These are phyloP conservation scores for Mycena kentingensis DNA, from an alignment of 768 basidiomycete species.

Conservation along the genomic window DNA sequence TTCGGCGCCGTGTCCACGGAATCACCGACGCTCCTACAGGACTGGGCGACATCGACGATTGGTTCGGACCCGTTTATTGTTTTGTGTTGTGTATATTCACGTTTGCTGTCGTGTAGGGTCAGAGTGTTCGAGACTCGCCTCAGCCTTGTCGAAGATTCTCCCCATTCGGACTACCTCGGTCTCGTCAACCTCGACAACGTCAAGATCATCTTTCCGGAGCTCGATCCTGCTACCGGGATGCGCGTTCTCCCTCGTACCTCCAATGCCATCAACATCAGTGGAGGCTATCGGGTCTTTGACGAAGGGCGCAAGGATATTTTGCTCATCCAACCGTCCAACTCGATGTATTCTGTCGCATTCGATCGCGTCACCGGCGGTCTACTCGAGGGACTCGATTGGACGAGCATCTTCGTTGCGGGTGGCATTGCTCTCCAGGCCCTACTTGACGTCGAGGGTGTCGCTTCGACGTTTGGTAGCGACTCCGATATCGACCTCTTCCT, in stretches of 20 bases:
- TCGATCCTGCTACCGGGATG: neutral
- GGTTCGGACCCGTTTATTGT: too few relatives aligned
- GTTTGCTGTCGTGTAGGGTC: too few relatives aligned
- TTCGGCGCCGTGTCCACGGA: neutral
- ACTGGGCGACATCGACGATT: neutral
- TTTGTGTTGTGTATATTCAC: too few relatives aligned
- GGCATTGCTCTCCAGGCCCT: conserved; percentile 8
- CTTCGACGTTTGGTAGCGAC: neutral
- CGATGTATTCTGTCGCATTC: conserved; percentile 4
- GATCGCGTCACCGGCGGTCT: conserved; percentile 11
- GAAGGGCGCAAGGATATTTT: neutral
- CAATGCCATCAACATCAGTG: neutral
- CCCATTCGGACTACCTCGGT: too few relatives aligned
- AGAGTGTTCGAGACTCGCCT: too few relatives aligned
- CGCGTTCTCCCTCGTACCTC: too few relatives aligned
- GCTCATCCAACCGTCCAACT: conserved; percentile 10
- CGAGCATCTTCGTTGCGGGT: conserved; percentile 9
- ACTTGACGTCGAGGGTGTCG: conserved; percentile 1
- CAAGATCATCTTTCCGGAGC: neutral
- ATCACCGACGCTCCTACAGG: neutral
- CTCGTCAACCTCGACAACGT: conserved; percentile 5
- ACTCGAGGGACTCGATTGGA: conserved; percentile 10
- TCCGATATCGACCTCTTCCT: conserved; percentile 16
- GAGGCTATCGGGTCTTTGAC: conserved; percentile 2
- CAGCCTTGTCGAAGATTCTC: too few relatives aligned